A percentile compares a stretch with the other conserved stretches of the same genome.
Conservation (phyloP, 805 yeast genomes). For the Teunomyces pallodes region DNA sequence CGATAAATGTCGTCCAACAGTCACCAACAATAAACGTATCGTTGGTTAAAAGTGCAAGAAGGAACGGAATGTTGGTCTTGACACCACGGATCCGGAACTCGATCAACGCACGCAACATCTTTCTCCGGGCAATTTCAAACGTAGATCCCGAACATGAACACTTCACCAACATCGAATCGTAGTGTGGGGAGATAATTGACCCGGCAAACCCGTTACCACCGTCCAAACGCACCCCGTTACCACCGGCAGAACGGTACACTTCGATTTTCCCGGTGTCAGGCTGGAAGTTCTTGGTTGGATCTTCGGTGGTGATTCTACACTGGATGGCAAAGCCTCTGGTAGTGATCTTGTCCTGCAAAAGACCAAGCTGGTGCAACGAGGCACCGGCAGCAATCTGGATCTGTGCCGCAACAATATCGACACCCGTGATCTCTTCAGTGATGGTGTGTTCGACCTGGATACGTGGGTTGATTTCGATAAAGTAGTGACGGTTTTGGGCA, state of each 20-base stretch:
- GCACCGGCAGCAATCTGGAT: slow-evolving; percentile 99
- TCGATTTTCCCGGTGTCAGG: slow-evolving; percentile 98
- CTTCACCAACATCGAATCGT: slow-evolving; percentile 97
- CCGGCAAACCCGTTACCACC: slow-evolving; percentile 99
- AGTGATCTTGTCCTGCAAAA: slow-evolving; percentile 90
- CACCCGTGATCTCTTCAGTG: slow-evolving; percentile 98
- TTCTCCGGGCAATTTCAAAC: slow-evolving; percentile 93
- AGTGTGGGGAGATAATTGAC: slow-evolving; percentile 92
- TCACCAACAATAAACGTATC: slow-evolving; percentile 80
- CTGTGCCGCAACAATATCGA: slow-evolving; percentile 96
- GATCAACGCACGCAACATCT: slow-evolving; percentile 94
- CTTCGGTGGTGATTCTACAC: slow-evolving; percentile 98
- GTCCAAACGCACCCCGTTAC: slow-evolving; percentile 97
- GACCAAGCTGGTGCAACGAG: slow-evolving; percentile 82
- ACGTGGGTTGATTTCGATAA: slow-evolving; percentile 97
- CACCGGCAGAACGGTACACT: slow-evolving; percentile 97
- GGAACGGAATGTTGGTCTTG: slow-evolving; percentile 95
- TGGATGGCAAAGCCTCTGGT: slow-evolving; percentile 98
- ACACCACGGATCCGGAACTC: slow-evolving; percentile 99
- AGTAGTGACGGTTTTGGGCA: slow-evolving; percentile 89
- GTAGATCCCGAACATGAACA: slow-evolving; percentile 97
- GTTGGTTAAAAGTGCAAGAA: slow-evolving; percentile 86
- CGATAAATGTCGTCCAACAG: slow-evolving; percentile 98
- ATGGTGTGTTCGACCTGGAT: slow-evolving; percentile 98
- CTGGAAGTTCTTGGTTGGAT: slow-evolving; percentile 93